phyloP scores from a whole-genome alignment of 306 rosid genomes.

The Begonia masoniana region DNA sequence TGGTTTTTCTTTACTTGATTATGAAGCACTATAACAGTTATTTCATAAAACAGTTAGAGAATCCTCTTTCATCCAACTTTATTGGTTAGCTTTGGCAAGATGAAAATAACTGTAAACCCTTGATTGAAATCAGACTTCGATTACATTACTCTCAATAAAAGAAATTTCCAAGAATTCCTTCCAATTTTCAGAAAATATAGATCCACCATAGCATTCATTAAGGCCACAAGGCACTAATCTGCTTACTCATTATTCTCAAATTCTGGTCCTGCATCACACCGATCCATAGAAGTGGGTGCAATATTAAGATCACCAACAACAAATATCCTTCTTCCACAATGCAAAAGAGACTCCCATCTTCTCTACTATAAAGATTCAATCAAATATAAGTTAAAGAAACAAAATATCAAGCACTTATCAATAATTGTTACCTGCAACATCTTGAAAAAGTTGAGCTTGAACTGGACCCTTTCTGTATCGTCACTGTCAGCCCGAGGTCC shows the following conservation, averaged over 20 bases:
- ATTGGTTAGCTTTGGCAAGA: no score
- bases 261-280: constrained; percentile 87
- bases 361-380: constrained; percentile 35
- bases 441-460: constrained; percentile 56
- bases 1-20: no score
- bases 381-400: constrained; percentile 22
- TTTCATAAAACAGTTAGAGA: no score
- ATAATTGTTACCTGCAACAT: constrained; percentile 50
- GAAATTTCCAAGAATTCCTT: no score
- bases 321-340: constrained; percentile 52
- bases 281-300: constrained; percentile 78
- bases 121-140: no score
- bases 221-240: no score
- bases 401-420: constrained; percentile 3
- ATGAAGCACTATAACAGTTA: no score
- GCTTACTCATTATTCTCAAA: constrained; percentile 75
- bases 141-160: no score
- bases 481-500: constrained; percentile 84
- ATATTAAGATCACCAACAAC: constrained; percentile 95
- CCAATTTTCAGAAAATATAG: no score
- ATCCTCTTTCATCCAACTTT: no score
- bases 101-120: no score
- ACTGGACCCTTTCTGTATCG: constrained; percentile 63
- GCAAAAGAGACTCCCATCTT: constrained; percentile 81
- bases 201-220: no score